Evolutionary conservation across 805 yeast species (phyloP).

Genomic region (Ogataea neopini): DNA sequence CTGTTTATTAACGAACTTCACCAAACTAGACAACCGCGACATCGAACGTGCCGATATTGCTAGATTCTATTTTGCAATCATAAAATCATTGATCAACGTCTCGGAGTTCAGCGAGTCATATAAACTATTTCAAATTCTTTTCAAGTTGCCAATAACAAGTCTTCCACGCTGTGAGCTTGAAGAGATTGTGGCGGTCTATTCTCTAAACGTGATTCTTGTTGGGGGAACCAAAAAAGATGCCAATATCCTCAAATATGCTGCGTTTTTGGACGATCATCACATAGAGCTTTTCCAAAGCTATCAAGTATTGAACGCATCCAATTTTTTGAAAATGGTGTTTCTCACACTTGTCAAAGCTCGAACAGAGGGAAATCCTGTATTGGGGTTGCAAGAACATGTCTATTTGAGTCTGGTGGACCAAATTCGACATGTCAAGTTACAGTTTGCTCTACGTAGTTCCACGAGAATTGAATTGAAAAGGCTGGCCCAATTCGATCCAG

Average conservation of each 20-base stretch:
- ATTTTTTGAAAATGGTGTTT: constrained; percentile 15
- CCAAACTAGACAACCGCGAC: constrained; percentile 17
- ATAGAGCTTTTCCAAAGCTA: constrained; percentile 18
- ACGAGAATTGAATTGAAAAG: constrained; percentile 6
- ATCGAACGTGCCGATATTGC: constrained; percentile 15
- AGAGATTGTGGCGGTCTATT: constrained; percentile 19
- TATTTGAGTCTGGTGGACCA: constrained; percentile 11
- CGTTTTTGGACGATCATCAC: constrained; percentile 8
- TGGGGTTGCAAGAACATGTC: constrained; percentile 11
- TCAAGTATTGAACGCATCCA: constrained; percentile 14
- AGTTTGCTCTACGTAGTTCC: constrained; percentile 6
- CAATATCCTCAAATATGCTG: constrained; percentile 17
- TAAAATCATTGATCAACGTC: constrained; percentile 21
- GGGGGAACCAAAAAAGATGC: constrained; percentile 8
- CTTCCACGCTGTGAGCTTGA: constrained; percentile 3
- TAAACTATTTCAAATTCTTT: constrained; percentile 20
- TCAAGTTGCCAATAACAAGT: constrained; percentile 16
- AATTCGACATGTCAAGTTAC: constrained; percentile 15
- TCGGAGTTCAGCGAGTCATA: constrained; percentile 22
- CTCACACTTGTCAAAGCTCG: constrained; percentile 1
- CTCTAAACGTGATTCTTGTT: constrained; percentile 18
- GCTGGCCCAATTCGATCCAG: constrained; percentile 11
- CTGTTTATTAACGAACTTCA: constrained; percentile 7
- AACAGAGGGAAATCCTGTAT: neutral
- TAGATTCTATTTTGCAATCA: constrained; percentile 20